A percentile compares a stretch with the other conserved stretches of the same genome.
Evolutionary conservation across 177 flowering plant genomes (phyloP).

Genomic region (Vitis hybrid): DNA sequence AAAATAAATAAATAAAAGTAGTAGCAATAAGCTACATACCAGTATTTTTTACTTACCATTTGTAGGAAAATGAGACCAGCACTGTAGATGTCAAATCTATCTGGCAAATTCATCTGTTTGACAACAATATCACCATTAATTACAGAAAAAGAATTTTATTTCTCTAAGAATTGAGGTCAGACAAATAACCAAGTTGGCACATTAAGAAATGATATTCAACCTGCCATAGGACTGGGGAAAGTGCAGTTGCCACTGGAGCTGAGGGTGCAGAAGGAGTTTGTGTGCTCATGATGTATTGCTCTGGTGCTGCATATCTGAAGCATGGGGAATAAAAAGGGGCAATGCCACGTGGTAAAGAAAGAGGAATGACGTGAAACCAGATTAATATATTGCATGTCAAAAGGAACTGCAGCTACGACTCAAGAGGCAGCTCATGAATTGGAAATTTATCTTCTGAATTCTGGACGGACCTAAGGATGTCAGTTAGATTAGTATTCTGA

Average conservation of each 20-base stretch:
- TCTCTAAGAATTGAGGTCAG: conserved; percentile 1
- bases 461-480: no score
- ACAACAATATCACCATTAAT: conserved; percentile 9
- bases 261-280: conserved; percentile 99
- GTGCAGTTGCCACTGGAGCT: conserved; percentile 92
- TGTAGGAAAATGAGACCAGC: conserved; percentile 87
- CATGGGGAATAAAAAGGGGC: conserved; percentile 8
- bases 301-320: conserved; percentile 92
- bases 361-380: background rate
- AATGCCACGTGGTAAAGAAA: conserved; percentile 1
- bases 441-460: background rate
- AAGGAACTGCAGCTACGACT: background rate
- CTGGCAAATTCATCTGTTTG: conserved; percentile 88
- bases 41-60: conserved; percentile 59
- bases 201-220: conserved; percentile 28
- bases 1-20: background rate
- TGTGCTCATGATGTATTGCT: conserved; percentile 99
- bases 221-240: conserved; percentile 99
- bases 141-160: background rate
- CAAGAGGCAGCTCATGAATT: background rate
- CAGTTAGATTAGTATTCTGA: no score
- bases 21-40: background rate
- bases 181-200: conserved; percentile 2
- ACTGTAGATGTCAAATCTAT: conserved; percentile 95
- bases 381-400: background rate